phyloP scores from a whole-genome alignment of 257 asterid species.

The Salvia hispanica region DNA sequence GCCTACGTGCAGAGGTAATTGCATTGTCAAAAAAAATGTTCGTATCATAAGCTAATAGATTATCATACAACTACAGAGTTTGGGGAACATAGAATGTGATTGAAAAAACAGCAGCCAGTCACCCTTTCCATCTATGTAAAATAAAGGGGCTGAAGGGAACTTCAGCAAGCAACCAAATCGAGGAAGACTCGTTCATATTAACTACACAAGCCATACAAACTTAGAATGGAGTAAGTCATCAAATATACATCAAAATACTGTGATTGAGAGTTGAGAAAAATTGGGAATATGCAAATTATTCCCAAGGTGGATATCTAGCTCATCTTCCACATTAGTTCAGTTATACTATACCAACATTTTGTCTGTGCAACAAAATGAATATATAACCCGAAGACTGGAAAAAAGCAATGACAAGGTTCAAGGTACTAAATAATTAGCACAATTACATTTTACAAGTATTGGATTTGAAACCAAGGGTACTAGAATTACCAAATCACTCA shows the following conservation, averaged over 20 bases:
- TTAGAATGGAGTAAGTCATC: constrained; percentile 3
- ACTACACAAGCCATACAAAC: not conserved
- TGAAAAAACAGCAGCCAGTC: not conserved
- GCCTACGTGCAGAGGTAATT: constrained; percentile 44
- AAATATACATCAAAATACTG: not conserved
- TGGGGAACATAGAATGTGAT: not conserved
- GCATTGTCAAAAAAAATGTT: constrained; percentile 14
- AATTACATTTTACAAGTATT: not conserved
- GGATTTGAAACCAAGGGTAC: not conserved
- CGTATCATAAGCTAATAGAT: not conserved
- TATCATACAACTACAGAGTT: constrained; percentile 8
- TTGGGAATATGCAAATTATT: not conserved
- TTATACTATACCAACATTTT: not conserved
- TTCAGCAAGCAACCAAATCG: not conserved
- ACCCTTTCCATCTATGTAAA: constrained; percentile 12
- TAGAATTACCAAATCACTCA: constrained; percentile 5
- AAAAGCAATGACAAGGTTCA: not conserved
- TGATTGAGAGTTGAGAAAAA: not conserved
- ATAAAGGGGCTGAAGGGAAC: no score
- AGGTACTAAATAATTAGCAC: not conserved
- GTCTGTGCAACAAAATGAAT: not conserved
- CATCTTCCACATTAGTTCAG: not conserved
- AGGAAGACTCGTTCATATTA: not conserved
- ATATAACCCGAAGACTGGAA: not conserved
- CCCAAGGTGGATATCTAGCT: not conserved